Conservation (phyloP, 1,284 basidiomycete species). For the Fistulinella staudtii region DNA sequence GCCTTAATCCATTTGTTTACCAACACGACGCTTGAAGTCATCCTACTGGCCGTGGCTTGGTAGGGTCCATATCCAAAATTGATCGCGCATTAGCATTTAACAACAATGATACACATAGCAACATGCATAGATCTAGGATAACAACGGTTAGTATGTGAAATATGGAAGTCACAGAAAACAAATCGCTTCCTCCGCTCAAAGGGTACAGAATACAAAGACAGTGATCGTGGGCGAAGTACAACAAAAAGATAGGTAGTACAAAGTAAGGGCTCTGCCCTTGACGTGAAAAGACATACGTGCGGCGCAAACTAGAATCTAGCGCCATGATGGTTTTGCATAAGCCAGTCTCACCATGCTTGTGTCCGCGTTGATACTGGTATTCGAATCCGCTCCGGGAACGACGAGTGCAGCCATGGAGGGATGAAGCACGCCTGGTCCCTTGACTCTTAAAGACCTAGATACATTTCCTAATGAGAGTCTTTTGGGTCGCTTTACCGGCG, state of each 20-base stretch:
- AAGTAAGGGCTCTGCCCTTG: constrained; percentile 13
- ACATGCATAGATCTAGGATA: constrained; percentile 26
- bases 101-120: constrained; percentile 18
- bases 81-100: constrained; percentile 13
- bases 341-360: constrained; percentile 15
- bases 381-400: constrained; percentile 26
- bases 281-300: constrained; percentile 3
- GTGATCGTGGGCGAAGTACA: constrained; percentile 11
- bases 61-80: neutral
- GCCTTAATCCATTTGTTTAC: constrained; percentile 1
- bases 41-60: neutral
- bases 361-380: constrained; percentile 27
- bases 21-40: neutral
- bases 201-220: constrained; percentile 15
- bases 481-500: constrained; percentile 62
- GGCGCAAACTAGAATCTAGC: constrained; percentile 13
- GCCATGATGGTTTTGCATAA: constrained; percentile 28
- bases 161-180: constrained; percentile 4
- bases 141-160: constrained; percentile 26
- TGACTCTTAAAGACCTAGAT: constrained; percentile 29
- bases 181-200: constrained; percentile 8
- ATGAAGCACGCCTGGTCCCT: constrained; percentile 20
- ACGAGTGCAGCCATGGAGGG: constrained; percentile 16
- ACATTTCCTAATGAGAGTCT: constrained; percentile 49
- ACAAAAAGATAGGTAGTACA: constrained; percentile 17